Base-by-base conservation (phyloP, 164 flowering plant species). In the Vitis labrusca region DNA sequence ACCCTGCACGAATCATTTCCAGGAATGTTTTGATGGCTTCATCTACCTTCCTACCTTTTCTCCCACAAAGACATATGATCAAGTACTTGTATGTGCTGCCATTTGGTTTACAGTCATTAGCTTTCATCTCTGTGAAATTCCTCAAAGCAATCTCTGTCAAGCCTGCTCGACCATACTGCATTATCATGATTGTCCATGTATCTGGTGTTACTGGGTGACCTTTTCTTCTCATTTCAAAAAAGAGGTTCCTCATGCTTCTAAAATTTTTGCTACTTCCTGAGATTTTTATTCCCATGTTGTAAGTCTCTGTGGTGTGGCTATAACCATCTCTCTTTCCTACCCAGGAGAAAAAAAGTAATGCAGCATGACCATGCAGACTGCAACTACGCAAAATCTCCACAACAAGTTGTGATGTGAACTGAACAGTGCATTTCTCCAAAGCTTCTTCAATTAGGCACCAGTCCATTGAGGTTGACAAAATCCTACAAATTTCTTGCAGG, bases 141-240 rank as follows among this genome's bases (percentile, higher is more conserved):
- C 70, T 76, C 63, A 92, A 60, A 57, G 98, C 91, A 51, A 84
- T 88, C 55, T 91, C 86, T 19, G 97, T 91, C 55, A 92, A 77
- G 12, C 98, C 97, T 7, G 81, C 85, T 73, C 94, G 81, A 51
- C 92, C 97, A 67, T 89, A 91, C 66, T 82, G 88, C 83, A 89
- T 76, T 57, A 94, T 86, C 91, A 91, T 88, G 79, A 94, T 91
- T 69, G 90, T 86, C 97, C 97, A 94, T 59, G 97, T 89, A 68
- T 94, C 85, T 47, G 94, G 68, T 66, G 93, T 83, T 64, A 82
- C 58, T 17, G 66, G 29, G 73, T 12, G 75, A 2, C 88, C 80
- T 48, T 76, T 84, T 79, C 97, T 89, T 78, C 78, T 85, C 97
- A 92, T 92, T 74, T 94, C 97, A 58, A 47, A 71, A 64, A 82